Percentiles rank a stretch among this genome's conserved stretches.
Evolutionary conservation across 257 asterid species (phyloP).

Genomic region (Salvia rosmarinus): DNA sequence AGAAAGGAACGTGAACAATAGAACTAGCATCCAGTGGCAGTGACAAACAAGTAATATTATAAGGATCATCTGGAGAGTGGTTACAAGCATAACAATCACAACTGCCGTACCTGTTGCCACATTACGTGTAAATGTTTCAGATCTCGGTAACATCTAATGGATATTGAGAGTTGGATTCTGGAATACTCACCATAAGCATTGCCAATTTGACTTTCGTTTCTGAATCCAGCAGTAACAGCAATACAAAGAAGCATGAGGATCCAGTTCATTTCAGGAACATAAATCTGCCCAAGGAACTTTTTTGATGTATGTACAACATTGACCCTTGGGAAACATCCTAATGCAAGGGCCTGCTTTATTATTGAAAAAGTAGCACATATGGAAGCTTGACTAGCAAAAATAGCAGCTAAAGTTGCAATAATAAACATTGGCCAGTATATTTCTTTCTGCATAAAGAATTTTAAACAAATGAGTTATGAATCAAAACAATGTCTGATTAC

Average conservation of each 20-base stretch:
- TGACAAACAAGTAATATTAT: slow-evolving; percentile 80
- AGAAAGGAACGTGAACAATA: slow-evolving; percentile 59
- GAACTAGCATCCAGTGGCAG: slow-evolving; percentile 66
- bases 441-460: slow-evolving; percentile 49
- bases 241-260: slow-evolving; percentile 81
- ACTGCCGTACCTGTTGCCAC: slow-evolving; percentile 67
- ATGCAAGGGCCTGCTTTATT: slow-evolving; percentile 73
- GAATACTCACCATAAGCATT: slow-evolving; percentile 72
- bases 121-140: not conserved
- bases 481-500: slow-evolving; percentile 3
- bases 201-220: slow-evolving; percentile 72
- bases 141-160: slow-evolving; percentile 23
- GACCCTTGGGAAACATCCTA: slow-evolving; percentile 80
- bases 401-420: slow-evolving; percentile 81
- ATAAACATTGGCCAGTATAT: slow-evolving; percentile 77
- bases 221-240: slow-evolving; percentile 77
- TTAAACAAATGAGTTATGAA: slow-evolving; percentile 16
- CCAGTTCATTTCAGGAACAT: slow-evolving; percentile 78
- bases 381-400: slow-evolving; percentile 87
- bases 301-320: slow-evolving; percentile 87
- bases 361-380: slow-evolving; percentile 78
- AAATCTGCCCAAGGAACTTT: slow-evolving; percentile 71
- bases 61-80: slow-evolving; percentile 71
- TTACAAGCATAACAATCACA: slow-evolving; percentile 75
- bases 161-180: not conserved